Conservation (phyloP, 2,329 filamentous ascomycete genomes). For the Fusarium anguioides region DNA sequence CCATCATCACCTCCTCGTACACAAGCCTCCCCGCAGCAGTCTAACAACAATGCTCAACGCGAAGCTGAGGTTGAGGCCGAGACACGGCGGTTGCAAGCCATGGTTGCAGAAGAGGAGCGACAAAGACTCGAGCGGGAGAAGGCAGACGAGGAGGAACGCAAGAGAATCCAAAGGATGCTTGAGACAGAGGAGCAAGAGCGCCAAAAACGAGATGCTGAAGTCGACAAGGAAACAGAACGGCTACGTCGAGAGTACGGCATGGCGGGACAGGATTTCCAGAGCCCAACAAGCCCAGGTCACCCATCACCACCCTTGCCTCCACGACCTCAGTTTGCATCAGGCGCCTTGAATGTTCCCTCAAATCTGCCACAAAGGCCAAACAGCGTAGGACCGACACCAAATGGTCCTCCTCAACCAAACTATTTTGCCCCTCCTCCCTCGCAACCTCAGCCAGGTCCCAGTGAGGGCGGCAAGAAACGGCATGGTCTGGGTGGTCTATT, state of each 20-base stretch:
- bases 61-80: constrained; percentile 74
- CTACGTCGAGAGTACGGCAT: constrained; percentile 76
- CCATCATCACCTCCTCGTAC: constrained; percentile 30
- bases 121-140: constrained; percentile 66
- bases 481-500: constrained; percentile 48
- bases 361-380: constrained; percentile 57
- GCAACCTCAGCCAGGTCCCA: constrained; percentile 32
- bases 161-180: constrained; percentile 71
- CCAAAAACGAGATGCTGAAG: constrained; percentile 63
- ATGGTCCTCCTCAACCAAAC: constrained; percentile 32
- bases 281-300: constrained; percentile 26
- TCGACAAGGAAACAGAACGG: constrained; percentile 86
- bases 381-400: constrained; percentile 58
- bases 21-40: constrained; percentile 25
- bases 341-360: constrained; percentile 34
- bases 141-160: constrained; percentile 65
- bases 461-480: constrained; percentile 39
- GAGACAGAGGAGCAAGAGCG: constrained; percentile 73
- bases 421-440: constrained; percentile 41
- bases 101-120: constrained; percentile 63
- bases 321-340: constrained; percentile 42
- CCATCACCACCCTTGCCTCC: constrained; percentile 52
- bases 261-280: constrained; percentile 55
- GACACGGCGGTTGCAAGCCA: constrained; percentile 74
- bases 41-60: constrained; percentile 41